Percentiles rank a stretch among this genome's conserved stretches.
Evolutionary conservation across 495 filamentous ascomycete species (phyloP).

Genomic region (Acidomyces sp.): DNA sequence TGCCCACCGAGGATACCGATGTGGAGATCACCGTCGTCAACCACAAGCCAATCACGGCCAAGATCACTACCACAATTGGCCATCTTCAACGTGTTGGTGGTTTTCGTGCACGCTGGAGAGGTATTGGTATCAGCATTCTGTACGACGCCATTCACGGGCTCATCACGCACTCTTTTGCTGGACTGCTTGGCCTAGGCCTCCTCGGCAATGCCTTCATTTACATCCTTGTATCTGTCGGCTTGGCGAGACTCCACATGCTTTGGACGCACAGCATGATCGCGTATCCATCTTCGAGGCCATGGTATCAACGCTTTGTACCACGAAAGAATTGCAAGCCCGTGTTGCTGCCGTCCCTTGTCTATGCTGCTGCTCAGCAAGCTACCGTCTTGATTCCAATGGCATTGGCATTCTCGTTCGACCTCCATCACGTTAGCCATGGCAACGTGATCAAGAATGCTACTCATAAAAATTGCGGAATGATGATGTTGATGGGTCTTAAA

Average conservation of each 20-base stretch:
- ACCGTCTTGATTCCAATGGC: slow-evolving; percentile 20
- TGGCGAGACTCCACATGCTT: slow-evolving; percentile 39
- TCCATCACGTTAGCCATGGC: slow-evolving; percentile 13
- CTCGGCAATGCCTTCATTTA: slow-evolving; percentile 27
- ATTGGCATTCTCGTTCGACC: slow-evolving; percentile 18
- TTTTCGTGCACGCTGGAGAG: slow-evolving; percentile 45
- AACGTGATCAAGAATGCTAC: slow-evolving; percentile 19
- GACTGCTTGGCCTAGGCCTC: slow-evolving; percentile 24
- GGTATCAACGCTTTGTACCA: slow-evolving; percentile 38
- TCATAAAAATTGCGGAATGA: slow-evolving; percentile 15
- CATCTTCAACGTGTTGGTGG: slow-evolving; percentile 47
- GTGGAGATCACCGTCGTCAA: slow-evolving; percentile 25
- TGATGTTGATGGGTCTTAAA: slow-evolving; percentile 22
- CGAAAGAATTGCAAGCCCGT: slow-evolving; percentile 36
- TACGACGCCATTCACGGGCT: slow-evolving; percentile 24
- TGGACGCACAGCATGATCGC: slow-evolving; percentile 53
- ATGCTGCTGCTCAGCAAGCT: slow-evolving; percentile 30
- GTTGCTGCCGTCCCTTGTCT: slow-evolving; percentile 38
- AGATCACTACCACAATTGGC: slow-evolving; percentile 41
- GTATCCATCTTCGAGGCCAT: slow-evolving; percentile 38
- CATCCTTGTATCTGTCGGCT: slow-evolving; percentile 32
- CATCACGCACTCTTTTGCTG: slow-evolving; percentile 20
- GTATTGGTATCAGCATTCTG: slow-evolving; percentile 33
- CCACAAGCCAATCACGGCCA: slow-evolving; percentile 46
- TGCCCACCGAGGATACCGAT: slow-evolving; percentile 18